Base-by-base conservation (phyloP, 2,329 filamentous ascomycete species). In the Graphiopsis chlorocephala region DNA sequence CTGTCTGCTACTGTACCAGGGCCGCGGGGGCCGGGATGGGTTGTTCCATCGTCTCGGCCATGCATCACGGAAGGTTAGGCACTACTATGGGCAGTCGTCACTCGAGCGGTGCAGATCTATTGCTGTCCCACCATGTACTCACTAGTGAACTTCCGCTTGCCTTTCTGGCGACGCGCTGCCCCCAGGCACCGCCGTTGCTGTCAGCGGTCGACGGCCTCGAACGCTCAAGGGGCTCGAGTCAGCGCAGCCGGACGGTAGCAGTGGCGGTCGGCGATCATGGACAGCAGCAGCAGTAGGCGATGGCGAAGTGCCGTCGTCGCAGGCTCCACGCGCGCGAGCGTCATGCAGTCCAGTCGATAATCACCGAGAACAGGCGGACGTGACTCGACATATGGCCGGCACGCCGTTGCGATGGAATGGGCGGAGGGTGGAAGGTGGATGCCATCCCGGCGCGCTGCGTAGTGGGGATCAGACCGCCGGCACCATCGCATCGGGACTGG, bases 21-120 rank as follows among this genome's bases (percentile, higher is more conserved):
- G 58, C 58, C 58, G 58, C 58, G 58, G 58, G 58, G 58, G 45
- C 59, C 59, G 59, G 59, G 59, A 61, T 61, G 47, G 31, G 58
- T 26, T 60, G 45, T 61, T 50, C 26, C 59, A 61, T 52, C 42
- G 14, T 52, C 47, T 33, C 59, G 47, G 42, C 20, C 45, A 38
- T 29, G 58, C 57, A 60, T 60, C 42, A 31, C 59, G 59, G 59
- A 28, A 52, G 31, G 28, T 56, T 35, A 38, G 53, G 28, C 31
- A 33, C 28, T 31, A 23, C 45, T 47, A 52, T 56, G 29, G 31
- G 47, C 59, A 33, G 42, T 61, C 59, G 59, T 61, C 59, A 61
- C 59, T 38, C 31, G 29, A 20, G 26, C 26, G 26, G 47, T 47
- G 59, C 59, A 38, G 59, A 61, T 61, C 59, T 52, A 42, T 47